Conservation (phyloP, 306 rosid species). For the Heteromeles arbutifolia region DNA sequence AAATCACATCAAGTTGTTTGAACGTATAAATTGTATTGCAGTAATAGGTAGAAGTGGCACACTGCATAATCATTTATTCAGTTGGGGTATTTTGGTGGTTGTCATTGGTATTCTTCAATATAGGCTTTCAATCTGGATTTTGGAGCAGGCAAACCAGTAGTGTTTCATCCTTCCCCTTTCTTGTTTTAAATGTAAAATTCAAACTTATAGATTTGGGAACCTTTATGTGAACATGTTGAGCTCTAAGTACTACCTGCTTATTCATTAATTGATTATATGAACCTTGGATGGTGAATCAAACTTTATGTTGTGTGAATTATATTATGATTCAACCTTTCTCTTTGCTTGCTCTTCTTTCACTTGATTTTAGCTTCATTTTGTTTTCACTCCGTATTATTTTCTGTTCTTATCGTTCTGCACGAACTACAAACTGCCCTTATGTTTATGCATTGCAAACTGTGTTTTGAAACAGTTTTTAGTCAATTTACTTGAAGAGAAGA, state of each 20-base stretch:
- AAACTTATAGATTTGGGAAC: neutral
- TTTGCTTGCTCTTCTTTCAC: neutral
- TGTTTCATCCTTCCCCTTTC: neutral
- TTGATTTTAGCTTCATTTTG: neutral
- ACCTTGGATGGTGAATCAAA: neutral
- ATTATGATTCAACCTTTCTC: neutral
- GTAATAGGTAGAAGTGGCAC: too few relatives aligned
- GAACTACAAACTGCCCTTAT: neutral
- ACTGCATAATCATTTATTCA: too few relatives aligned
- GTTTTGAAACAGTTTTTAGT: slow-evolving; percentile 33
- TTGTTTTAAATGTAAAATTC: neutral
- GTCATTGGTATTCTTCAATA: neutral
- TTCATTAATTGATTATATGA: neutral
- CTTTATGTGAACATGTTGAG: neutral
- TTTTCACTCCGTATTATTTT: neutral
- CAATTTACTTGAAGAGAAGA: slow-evolving; percentile 46
- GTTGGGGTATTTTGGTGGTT: neutral
- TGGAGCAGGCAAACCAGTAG: neutral
- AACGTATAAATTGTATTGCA: too few relatives aligned
- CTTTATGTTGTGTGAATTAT: neutral
- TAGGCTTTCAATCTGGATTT: neutral
- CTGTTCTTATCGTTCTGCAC: neutral
- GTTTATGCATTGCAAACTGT: slow-evolving; percentile 13
- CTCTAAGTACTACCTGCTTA: neutral
- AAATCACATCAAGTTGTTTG: too few relatives aligned